Conservation (phyloP, 768 basidiomycete species). For the Neoboletus magnificus region DNA sequence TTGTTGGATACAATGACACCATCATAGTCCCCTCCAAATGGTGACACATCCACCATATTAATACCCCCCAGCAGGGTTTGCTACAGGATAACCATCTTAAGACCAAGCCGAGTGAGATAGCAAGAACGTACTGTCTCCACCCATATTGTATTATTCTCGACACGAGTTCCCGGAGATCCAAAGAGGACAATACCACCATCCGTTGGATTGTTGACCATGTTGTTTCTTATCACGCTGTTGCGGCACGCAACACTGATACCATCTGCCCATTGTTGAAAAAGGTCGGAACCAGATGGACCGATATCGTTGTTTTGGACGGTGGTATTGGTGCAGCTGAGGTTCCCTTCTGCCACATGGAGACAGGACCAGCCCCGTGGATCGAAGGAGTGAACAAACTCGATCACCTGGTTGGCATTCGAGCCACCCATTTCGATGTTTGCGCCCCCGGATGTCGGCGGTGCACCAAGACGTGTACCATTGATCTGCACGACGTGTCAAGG, state of each 20-base stretch:
- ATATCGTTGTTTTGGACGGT: conserved; percentile 81
- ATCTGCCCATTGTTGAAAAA: conserved; percentile 75
- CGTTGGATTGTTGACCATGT: conserved; percentile 68
- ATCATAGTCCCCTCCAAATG: conserved; percentile 64
- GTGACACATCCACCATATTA: conserved; percentile 71
- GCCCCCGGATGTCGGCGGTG: conserved; percentile 53
- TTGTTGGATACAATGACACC: conserved; percentile 67
- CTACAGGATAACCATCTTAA: conserved; percentile 32
- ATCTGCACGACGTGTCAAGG: conserved; percentile 43
- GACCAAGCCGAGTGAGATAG: neutral
- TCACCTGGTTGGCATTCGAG: conserved; percentile 61
- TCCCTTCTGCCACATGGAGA: conserved; percentile 72
- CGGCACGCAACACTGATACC: conserved; percentile 73
- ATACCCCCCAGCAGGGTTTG: conserved; percentile 72
- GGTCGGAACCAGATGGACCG: conserved; percentile 68
- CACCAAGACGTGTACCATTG: conserved; percentile 63
- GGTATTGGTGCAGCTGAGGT: conserved; percentile 57
- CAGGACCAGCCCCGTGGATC: conserved; percentile 84
- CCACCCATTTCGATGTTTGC: conserved; percentile 89
- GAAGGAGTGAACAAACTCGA: conserved; percentile 73
- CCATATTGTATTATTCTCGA: conserved; percentile 78
- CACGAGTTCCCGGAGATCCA: conserved; percentile 66
- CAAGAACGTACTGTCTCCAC: conserved; percentile 51
- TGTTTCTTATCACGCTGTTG: conserved; percentile 60
- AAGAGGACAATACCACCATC: conserved; percentile 82